phyloP scores from a whole-genome alignment of 2,329 filamentous ascomycete genomes.

The Seiridium unicorne region DNA sequence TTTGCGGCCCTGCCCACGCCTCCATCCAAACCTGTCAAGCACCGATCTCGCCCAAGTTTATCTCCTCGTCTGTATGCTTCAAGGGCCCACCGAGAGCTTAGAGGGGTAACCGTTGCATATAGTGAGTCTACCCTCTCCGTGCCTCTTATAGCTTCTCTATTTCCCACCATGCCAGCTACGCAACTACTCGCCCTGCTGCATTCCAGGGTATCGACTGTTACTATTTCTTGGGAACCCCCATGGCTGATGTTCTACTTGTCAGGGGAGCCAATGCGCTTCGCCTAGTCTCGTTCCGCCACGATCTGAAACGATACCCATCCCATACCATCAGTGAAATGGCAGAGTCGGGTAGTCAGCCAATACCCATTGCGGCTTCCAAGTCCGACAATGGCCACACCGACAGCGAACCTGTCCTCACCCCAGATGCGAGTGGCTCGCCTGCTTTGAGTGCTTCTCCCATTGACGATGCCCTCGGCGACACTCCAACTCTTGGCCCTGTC shows the following conservation, averaged over 20 bases:
- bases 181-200: not conserved
- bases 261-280: conserved; percentile 38
- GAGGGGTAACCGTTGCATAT: not conserved
- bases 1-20: not conserved
- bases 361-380: conserved; percentile 33
- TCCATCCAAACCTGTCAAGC: not conserved
- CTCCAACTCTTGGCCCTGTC: conserved; percentile 47
- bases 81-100: not conserved
- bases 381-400: conserved; percentile 38
- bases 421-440: conserved; percentile 39
- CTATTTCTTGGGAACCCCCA: conserved; percentile 9
- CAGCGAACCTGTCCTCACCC: conserved; percentile 41
- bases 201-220: too few relatives aligned
- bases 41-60: not conserved
- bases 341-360: conserved; percentile 28
- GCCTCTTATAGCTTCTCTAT: not conserved
- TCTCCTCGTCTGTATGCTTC: not conserved
- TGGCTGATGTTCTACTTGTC: conserved; percentile 42
- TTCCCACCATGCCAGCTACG: not conserved
- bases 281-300: conserved; percentile 37
- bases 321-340: conserved; percentile 43
- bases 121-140: not conserved
- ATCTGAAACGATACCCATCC: conserved; percentile 31
- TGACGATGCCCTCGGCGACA: conserved; percentile 44
- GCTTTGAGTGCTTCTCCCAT: conserved; percentile 41